phyloP scores from a whole-genome alignment of 2,329 filamentous ascomycete species.

The Fusarium subtropicale region DNA sequence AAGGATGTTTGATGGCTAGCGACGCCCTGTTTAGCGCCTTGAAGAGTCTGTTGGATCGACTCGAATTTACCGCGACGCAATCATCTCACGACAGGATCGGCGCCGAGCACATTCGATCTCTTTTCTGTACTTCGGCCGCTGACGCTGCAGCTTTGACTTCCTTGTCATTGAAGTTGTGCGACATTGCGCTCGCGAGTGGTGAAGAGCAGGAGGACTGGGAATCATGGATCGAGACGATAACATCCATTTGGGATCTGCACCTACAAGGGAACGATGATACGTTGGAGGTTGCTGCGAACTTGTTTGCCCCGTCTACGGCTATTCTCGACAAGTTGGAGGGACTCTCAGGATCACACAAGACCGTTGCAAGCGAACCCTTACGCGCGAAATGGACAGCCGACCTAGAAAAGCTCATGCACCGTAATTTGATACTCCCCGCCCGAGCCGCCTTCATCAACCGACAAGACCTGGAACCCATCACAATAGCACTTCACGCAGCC shows the following conservation, averaged over 20 bases:
- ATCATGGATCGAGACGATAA: conserved; percentile 61
- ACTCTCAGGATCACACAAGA: conserved; percentile 37
- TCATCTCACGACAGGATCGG: conserved; percentile 63
- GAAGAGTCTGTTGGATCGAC: conserved; percentile 59
- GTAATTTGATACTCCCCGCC: conserved; percentile 64
- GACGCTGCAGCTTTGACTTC: conserved; percentile 61
- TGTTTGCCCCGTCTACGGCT: conserved; percentile 55
- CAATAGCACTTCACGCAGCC: conserved; percentile 56
- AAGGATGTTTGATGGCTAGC: conserved; percentile 60
- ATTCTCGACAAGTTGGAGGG: conserved; percentile 58
- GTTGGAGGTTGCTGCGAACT: conserved; percentile 60
- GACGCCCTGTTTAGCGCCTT: conserved; percentile 62
- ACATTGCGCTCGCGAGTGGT: conserved; percentile 51
- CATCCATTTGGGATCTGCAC: conserved; percentile 65
- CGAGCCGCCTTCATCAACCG: conserved; percentile 60
- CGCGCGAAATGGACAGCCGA: conserved; percentile 58
- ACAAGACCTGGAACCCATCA: conserved; percentile 56
- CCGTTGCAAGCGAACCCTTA: conserved; percentile 20
- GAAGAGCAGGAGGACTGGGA: conserved; percentile 54
- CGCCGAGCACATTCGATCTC: conserved; percentile 67
- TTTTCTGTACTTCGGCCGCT: conserved; percentile 63
- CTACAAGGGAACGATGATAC: conserved; percentile 62
- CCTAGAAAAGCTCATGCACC: conserved; percentile 62
- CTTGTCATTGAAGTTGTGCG: conserved; percentile 60
- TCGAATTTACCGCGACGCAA: conserved; percentile 51